Base-by-base conservation (phyloP, 2,329 filamentous ascomycete genomes). In the Ampelomyces quisqualis region DNA sequence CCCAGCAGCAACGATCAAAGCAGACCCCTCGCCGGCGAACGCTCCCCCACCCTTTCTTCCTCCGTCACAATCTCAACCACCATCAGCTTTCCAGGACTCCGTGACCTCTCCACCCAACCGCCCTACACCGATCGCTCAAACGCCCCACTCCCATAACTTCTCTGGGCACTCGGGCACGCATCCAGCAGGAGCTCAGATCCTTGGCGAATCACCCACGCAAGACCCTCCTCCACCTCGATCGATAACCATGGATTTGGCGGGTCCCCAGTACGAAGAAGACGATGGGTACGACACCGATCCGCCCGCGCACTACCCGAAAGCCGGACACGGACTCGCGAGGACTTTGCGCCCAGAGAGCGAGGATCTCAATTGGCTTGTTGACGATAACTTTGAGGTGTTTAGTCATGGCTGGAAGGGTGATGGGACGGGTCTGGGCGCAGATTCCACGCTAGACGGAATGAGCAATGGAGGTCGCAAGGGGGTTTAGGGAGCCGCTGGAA, bases 291-390 rank as follows among this genome's bases (percentile, higher is more conserved):
- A 72, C 46, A 70, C 68, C 2, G 72, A 74, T 43, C 74, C 75
- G 17, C 74, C 75, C 4, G 75, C 79, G 19, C 74, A 82, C 29
- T 85, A 85, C 51, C 82, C 82, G 0, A 77, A 77, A 47, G 72
- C 82, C 5, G 83, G 82, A 2, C 75, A 82, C 39, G 82, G 83
- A 2, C 69, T 86, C 5, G 72, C 70, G 49, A 43, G 68, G 19
- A 76, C 73, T 17, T 58, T 85, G 14, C 73, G 77, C 5, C 73
- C 75, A 1, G 78, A 84, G 49, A 73, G 72, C 13, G 76, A 80
- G 18, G 81, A 85, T 57, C 53, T 82, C 26, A 73, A 80, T 42
- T 83, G 82, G 70, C 62, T 86, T 17, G 76, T 81, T 6, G 82
- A 85, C 51, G 78, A 81, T 34, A 74, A 77, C 27, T 76, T 74